phyloP scores from a whole-genome alignment of 495 filamentous ascomycete species.

The Astrothelium subdiscretum region DNA sequence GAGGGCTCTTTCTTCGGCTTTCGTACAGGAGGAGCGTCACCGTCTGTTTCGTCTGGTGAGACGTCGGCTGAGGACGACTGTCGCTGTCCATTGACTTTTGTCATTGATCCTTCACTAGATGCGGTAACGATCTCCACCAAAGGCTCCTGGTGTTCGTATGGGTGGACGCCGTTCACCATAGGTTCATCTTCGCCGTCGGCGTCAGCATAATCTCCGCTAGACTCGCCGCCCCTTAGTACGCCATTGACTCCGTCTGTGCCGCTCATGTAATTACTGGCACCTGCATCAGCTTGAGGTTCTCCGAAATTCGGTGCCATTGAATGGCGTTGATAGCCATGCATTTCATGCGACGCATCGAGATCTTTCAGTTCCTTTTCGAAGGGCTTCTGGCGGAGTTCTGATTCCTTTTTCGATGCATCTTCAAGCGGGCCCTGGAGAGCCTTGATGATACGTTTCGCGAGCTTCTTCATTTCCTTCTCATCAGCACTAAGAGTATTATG shows the following conservation, averaged over 20 bases:
- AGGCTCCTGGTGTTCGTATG: neutral
- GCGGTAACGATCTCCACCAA: neutral
- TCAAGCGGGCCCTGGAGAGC: constrained; percentile 66
- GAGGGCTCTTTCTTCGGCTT: constrained; percentile 4
- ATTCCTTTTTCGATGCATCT: constrained; percentile 64
- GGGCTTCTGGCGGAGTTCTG: constrained; percentile 57
- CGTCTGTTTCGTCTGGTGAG: constrained; percentile 4
- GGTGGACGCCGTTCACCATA: neutral
- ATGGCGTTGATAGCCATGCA: neutral
- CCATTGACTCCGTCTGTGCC: neutral
- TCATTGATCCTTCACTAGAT: neutral
- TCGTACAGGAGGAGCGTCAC: neutral
- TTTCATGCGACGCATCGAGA: constrained; percentile 45
- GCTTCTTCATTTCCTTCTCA: constrained; percentile 52
- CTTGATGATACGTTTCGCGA: constrained; percentile 77
- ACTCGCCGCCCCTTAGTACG: neutral
- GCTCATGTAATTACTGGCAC: neutral
- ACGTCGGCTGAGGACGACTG: neutral
- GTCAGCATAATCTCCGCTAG: neutral
- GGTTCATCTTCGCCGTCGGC: neutral
- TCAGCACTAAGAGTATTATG: constrained; percentile 43
- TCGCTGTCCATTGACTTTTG: neutral
- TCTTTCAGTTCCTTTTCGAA: constrained; percentile 60
- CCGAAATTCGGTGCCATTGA: neutral
- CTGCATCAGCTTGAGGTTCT: neutral